These are phyloP conservation scores for Umbelopsis sp. DNA, from an alignment of 192 early-diverging fungal species.

Conservation along the genomic window DNA sequence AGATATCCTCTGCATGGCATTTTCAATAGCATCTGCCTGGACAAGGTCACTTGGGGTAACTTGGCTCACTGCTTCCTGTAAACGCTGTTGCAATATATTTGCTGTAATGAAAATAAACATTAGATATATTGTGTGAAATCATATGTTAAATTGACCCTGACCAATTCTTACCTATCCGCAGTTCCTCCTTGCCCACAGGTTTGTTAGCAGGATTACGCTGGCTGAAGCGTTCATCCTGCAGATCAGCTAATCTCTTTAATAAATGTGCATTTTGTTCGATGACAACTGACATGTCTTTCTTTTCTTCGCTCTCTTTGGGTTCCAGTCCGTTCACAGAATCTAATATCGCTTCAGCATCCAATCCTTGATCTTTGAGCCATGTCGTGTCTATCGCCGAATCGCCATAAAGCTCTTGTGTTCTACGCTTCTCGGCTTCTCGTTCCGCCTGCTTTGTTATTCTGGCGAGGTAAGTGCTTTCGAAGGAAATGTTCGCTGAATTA, in stretches of 20 bases:
- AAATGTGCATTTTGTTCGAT: constrained; percentile 47
- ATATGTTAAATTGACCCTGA: not conserved
- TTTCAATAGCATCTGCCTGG: constrained; percentile 38
- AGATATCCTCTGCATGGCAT: constrained; percentile 44
- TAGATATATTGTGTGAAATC: not conserved
- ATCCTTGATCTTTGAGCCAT: constrained; percentile 34
- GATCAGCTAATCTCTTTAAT: constrained; percentile 38
- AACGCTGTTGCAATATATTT: not conserved
- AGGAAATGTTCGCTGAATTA: constrained; percentile 45
- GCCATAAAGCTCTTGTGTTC: not conserved
- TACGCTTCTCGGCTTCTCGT: constrained; percentile 24
- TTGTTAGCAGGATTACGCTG: constrained; percentile 30
- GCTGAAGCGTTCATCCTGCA: constrained; percentile 54
- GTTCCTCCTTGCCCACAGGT: constrained; percentile 32
- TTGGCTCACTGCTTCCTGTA: constrained; percentile 34
- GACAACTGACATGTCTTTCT: constrained; percentile 20
- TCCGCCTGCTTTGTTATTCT: constrained; percentile 27
- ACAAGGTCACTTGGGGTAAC: constrained; percentile 43
- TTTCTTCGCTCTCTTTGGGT: not conserved
- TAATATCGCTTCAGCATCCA: constrained; percentile 30
- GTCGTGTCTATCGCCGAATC: constrained; percentile 20
- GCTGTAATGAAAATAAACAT: not conserved
- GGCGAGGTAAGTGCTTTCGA: constrained; percentile 45
- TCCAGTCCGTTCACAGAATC: not conserved
- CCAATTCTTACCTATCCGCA: constrained; percentile 44